Evolutionary conservation across 306 rosid genomes (phyloP).

Genomic region (Luffa aegyptiaca): DNA sequence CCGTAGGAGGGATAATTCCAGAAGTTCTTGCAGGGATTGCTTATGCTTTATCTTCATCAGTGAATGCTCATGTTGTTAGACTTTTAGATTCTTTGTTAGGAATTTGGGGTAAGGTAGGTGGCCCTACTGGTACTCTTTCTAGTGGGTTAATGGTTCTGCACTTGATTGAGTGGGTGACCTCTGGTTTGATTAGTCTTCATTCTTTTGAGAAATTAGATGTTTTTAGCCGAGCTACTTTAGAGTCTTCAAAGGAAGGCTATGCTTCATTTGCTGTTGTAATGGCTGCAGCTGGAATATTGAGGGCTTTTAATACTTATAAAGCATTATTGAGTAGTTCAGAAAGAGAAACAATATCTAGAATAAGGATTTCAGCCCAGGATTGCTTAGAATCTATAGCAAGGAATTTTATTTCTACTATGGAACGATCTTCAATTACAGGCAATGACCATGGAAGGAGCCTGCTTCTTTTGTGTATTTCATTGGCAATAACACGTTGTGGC

Average conservation of each 20-base stretch:
- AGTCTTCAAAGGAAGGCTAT: slow-evolving; percentile 28
- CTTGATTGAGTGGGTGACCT: slow-evolving; percentile 65
- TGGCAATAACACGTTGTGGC: slow-evolving; percentile 60
- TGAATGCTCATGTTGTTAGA: slow-evolving; percentile 27
- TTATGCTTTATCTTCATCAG: slow-evolving; percentile 66
- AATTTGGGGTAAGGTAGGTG: slow-evolving; percentile 48
- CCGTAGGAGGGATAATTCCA: slow-evolving; percentile 31
- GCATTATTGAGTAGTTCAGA: slow-evolving; percentile 24
- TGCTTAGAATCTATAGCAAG: slow-evolving; percentile 40
- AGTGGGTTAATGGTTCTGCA: slow-evolving; percentile 68
- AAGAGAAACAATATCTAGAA: slow-evolving; percentile 25
- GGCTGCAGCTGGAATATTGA: slow-evolving; percentile 74
- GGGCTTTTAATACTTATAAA: slow-evolving; percentile 27
- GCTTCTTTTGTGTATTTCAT: slow-evolving; percentile 51
- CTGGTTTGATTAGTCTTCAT: slow-evolving; percentile 36
- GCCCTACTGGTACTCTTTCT: slow-evolving; percentile 37
- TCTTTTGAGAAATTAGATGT: slow-evolving; percentile 30
- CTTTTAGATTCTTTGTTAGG: slow-evolving; percentile 48
- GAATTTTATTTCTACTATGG: slow-evolving; percentile 26
- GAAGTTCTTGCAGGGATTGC: slow-evolving; percentile 76
- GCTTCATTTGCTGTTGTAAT: slow-evolving; percentile 54
- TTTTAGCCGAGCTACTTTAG: slow-evolving; percentile 30
- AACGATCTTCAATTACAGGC: slow-evolving; percentile 6
- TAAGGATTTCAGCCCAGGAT: slow-evolving; percentile 37
- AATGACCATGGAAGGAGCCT: slow-evolving; percentile 27